Conservation (phyloP, 805 yeast species). For the Pichia kluyveri region DNA sequence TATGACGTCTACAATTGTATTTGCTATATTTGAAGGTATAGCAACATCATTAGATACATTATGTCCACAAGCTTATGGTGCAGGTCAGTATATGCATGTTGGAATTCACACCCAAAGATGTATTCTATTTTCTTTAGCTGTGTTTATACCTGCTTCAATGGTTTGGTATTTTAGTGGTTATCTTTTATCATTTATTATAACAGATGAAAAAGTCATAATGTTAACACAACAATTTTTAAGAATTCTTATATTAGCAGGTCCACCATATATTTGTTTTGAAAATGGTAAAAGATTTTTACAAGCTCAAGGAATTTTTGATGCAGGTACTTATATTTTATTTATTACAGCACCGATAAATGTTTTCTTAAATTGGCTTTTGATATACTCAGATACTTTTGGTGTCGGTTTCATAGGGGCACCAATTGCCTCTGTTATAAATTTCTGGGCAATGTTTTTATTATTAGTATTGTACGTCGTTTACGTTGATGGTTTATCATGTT, state of each 20-base stretch:
- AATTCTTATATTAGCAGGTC: slow-evolving; percentile 55
- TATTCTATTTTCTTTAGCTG: slow-evolving; percentile 48
- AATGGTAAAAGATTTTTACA: slow-evolving; percentile 66
- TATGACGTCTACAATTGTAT: slow-evolving; percentile 70
- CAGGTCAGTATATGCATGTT: slow-evolving; percentile 51
- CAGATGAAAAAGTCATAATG: slow-evolving; percentile 34
- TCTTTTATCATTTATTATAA: slow-evolving; percentile 36
- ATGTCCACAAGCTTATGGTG: slow-evolving; percentile 74
- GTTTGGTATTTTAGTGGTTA: slow-evolving; percentile 55
- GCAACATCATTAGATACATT: slow-evolving; percentile 69
- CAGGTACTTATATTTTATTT: slow-evolving; percentile 59
- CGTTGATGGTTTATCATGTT: slow-evolving; percentile 60
- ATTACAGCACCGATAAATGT: slow-evolving; percentile 69
- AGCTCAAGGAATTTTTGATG: slow-evolving; percentile 74
- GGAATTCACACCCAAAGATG: slow-evolving; percentile 65
- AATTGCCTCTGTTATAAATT: slow-evolving; percentile 58
- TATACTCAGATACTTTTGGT: slow-evolving; percentile 49
- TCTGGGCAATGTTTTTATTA: slow-evolving; percentile 58
- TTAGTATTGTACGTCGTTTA: slow-evolving; percentile 45
- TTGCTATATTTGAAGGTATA: slow-evolving; percentile 69
- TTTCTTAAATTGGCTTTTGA: slow-evolving; percentile 53
- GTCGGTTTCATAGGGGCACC: slow-evolving; percentile 75
- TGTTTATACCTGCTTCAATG: slow-evolving; percentile 49
- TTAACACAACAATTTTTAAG: slow-evolving; percentile 52
- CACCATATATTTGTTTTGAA: slow-evolving; percentile 64